phyloP scores from a whole-genome alignment of 1,284 basidiomycete genomes.

The Leccinum griseonigrum region DNA sequence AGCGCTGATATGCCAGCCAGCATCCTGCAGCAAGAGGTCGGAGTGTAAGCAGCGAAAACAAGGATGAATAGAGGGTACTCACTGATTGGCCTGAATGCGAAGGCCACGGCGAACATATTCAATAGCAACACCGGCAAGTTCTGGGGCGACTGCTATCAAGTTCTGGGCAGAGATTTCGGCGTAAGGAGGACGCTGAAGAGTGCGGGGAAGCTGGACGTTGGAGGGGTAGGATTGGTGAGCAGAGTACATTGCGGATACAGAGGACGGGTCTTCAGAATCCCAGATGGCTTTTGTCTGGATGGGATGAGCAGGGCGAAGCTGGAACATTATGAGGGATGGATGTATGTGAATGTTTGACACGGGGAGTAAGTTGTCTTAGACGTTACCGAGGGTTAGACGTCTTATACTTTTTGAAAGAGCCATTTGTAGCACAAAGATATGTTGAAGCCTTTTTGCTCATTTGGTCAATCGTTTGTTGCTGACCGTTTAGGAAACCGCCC shows the following conservation, averaged over 20 bases:
- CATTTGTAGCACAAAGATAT: conserved; percentile 36
- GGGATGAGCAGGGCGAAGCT: conserved; percentile 34
- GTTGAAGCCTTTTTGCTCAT: conserved; percentile 32
- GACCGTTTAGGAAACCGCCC: conserved; percentile 31
- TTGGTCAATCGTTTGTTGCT: conserved; percentile 36
- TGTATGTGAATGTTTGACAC: conserved; percentile 16
- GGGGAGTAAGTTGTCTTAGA: conserved; percentile 18
- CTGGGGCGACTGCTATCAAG: conserved; percentile 52
- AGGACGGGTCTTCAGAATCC: conserved; percentile 31
- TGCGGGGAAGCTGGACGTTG: conserved; percentile 56
- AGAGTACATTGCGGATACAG: conserved; percentile 28
- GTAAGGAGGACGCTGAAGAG: conserved; percentile 52
- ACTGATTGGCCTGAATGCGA: conserved; percentile 49
- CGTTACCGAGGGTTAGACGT: conserved; percentile 16
- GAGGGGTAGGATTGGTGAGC: conserved; percentile 31
- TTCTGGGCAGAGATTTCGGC: conserved; percentile 51
- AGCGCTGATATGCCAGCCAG: conserved; percentile 48
- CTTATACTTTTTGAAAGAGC: conserved; percentile 27
- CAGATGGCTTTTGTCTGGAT: conserved; percentile 36
- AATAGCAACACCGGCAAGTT: conserved; percentile 52
- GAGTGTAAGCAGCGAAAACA: conserved; percentile 4
- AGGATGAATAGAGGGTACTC: conserved; percentile 26
- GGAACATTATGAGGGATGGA: conserved; percentile 29
- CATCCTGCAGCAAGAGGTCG: conserved; percentile 39
- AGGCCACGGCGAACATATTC: conserved; percentile 60